Evolutionary conservation across 1,139 yeast genomes (phyloP).

Genomic region (Magnusiomyces paraingens): DNA sequence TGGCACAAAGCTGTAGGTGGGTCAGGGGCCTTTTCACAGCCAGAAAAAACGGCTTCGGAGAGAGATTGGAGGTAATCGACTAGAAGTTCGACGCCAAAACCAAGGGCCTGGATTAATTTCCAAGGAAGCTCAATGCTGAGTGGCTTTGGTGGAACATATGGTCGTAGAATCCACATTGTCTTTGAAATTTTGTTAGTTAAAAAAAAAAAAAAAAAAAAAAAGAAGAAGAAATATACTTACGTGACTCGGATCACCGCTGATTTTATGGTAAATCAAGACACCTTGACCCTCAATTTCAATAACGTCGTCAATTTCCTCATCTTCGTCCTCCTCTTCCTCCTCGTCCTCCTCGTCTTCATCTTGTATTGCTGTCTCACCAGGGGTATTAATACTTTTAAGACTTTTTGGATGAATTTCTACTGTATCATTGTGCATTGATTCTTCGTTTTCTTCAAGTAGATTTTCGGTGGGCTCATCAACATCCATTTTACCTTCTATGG

Average conservation of each 20-base stretch:
- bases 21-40: constrained; percentile 54
- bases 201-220: background rate
- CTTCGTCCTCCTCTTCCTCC: constrained; percentile 2
- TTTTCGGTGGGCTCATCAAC: background rate
- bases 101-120: constrained; percentile 62
- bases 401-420: background rate
- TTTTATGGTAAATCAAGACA: constrained; percentile 67
- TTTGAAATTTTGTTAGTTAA: constrained; percentile 15
- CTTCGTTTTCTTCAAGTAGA: background rate
- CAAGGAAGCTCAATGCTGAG: constrained; percentile 61
- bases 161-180: constrained; percentile 90
- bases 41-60: constrained; percentile 44
- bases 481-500: background rate
- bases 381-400: background rate
- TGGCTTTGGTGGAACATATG: constrained; percentile 55
- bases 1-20: constrained; percentile 80
- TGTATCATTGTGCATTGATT: background rate
- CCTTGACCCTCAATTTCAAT: constrained; percentile 90
- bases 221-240: constrained; percentile 18
- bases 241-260: constrained; percentile 59
- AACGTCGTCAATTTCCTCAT: constrained; percentile 9
- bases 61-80: constrained; percentile 64
- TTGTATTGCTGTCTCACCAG: background rate
- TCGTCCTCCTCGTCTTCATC: background rate
- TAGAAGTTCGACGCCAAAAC: constrained; percentile 84